Evolutionary conservation across 208 protist species (phyloP).

Genomic region (Trypanosoma congolense): DNA sequence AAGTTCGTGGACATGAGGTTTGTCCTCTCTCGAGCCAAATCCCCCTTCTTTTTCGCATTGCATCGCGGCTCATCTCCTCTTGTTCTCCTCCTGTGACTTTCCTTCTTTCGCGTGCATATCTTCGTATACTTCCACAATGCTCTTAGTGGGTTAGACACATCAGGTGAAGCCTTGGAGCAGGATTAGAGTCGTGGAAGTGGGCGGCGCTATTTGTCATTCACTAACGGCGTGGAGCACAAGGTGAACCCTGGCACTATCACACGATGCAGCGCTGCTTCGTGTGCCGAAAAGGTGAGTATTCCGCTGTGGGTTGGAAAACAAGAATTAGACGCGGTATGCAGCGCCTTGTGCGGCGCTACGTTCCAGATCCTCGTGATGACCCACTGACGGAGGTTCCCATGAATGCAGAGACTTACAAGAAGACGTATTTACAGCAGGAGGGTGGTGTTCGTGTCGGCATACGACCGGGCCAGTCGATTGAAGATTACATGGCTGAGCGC

Average conservation of each 20-base stretch:
- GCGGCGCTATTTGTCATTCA: too few species aligned
- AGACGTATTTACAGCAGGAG: conserved; percentile 66
- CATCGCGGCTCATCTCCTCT: too few species aligned
- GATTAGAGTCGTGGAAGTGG: too few species aligned
- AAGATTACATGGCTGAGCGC: conserved; percentile 85
- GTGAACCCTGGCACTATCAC: neutral
- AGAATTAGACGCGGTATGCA: conserved; percentile 50
- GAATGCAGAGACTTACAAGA: conserved; percentile 53
- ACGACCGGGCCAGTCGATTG: conserved; percentile 74
- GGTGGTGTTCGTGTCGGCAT: conserved; percentile 75
- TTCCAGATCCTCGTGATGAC: conserved; percentile 78
- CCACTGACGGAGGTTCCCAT: conserved; percentile 77
- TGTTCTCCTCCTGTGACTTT: too few species aligned
- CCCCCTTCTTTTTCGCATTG: too few species aligned
- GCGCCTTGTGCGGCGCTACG: conserved; percentile 56
- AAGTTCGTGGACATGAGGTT: too few species aligned
- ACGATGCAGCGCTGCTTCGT: conserved; percentile 10
- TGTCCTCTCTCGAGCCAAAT: too few species aligned
- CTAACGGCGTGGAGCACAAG: too few species aligned
- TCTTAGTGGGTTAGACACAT: too few species aligned
- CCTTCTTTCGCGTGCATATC: too few species aligned
- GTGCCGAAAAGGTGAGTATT: conserved; percentile 2
- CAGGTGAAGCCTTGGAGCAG: too few species aligned
- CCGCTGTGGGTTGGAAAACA: conserved; percentile 47
- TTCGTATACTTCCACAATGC: too few species aligned